Evolutionary conservation across 345 rosid genomes (phyloP), one percentile per base, ranked within the genome.

Genomic region (Syzygium jambos): DNA sequence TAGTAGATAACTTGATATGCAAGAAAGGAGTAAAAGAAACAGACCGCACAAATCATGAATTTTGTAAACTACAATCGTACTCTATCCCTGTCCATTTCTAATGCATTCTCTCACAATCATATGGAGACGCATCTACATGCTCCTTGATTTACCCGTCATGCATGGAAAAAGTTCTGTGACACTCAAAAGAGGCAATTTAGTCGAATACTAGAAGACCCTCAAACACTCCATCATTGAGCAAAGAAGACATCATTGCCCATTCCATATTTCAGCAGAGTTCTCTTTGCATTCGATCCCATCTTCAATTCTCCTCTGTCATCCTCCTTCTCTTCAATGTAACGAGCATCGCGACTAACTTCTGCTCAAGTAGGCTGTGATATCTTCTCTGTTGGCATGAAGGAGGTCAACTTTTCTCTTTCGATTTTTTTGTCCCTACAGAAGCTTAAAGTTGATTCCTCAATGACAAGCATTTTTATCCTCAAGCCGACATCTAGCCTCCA

Each of bases 301-400:
- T 57, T 93, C 98, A 17, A 93, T 94, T 95, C 98, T 85, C 97
- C 98, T 73, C 90, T 90, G 25, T 89, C 92, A n/a, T 90, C 94
- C 68, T 90, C 87, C 43, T 63, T 92, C 57, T 93, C 95, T 11
- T 87, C 87, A 8, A 65, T 65, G 84, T 88, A 91, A 87, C 90
- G 90, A 38, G 94, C 88, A 63, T 91, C 89, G 34, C 89, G 90
- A 86, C 88, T 43, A 93, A 49, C 84, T 59, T 92, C 91, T 91
- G 90, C 87, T 92, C 51, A 93, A 88, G 89, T 91, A 95, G 68
- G 91, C 95, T 52, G 92, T 91, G 84, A 91, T 89, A 38, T 91
- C 96, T 89, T 93, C 95, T 85, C 85, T 91, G 55, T 88, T 90
- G 87, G 89, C 34, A 85, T 90, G 92, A 87, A 34, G 93, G 90